Base-by-base conservation (phyloP, 345 rosid species). In the Iberis pinnata region DNA sequence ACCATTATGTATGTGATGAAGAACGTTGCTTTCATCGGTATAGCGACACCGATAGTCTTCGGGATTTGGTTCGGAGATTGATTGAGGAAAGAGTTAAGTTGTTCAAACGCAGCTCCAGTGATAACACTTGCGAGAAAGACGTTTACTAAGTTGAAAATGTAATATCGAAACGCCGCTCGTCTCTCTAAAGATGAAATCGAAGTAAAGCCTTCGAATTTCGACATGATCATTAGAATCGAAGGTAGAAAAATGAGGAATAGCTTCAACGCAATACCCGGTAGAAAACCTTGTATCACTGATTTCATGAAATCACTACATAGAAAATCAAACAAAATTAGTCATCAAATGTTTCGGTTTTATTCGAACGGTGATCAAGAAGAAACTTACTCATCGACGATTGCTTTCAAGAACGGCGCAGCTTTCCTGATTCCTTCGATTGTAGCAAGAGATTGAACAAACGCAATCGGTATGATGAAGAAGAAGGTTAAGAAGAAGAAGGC, bases 1-100 rank as follows among this genome's bases (percentile, higher is more conserved):
- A 92, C 95, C 98, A 88, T 92, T 66, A 92, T 92, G 43, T 84
- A 92, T 12, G 95, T 84, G 65, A 92, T 85, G 70, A 92, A 92
- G 78, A 92, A 92, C 19, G 98, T 92, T 52, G 98, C 98, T 70
- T 77, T 83, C 62, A 74, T 61, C 17, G 98, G 98, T 70, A 92
- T 77, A 0, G 98, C 98, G 37, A 78, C 75, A 25, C 98, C 96
- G 4, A 92, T 72, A 58, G 89, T 92, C 61, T 71, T 73, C 1
- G 96, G 96, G 62, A 88, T 78, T 1, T 81, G 70, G 62, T 62
- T 80, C 18, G 95, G 74, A 0, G 96, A 80, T 56, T 88, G 79
- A 18, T 85, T 64, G 8, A 81, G 19, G 58, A 78, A 88, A 48
- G 95, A 18, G 38, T 76, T 49, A 32, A 92, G 86, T 68, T 92